phyloP scores from a whole-genome alignment of 352 stramenopile species.

The Phytophthora boehmeriae region DNA sequence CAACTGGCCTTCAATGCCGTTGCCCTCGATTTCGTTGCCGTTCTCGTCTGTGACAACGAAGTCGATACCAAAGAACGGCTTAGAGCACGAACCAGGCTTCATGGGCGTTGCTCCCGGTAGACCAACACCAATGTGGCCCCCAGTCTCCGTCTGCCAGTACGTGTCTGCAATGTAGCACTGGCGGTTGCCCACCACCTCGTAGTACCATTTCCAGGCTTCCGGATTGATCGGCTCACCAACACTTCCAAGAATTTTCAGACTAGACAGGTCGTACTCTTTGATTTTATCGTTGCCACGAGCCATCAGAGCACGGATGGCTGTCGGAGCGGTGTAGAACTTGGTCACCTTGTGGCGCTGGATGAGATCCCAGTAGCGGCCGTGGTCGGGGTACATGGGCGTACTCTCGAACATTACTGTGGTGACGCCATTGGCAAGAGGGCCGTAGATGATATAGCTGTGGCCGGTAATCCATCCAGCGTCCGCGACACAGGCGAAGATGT shows the following conservation, averaged over 20 bases:
- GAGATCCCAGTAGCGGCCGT: constrained; percentile 96
- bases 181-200: constrained; percentile 86
- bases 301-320: constrained; percentile 98
- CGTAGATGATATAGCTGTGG: constrained; percentile 98
- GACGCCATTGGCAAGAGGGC: constrained; percentile 93
- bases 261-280: constrained; percentile 64
- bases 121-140: constrained; percentile 94
- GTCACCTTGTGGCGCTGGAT: constrained; percentile 97
- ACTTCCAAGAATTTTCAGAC: constrained; percentile 94
- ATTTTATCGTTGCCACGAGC: constrained; percentile 92
- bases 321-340: constrained; percentile 94
- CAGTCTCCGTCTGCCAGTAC: constrained; percentile 98
- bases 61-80: constrained; percentile 97
- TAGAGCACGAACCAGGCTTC: constrained; percentile 93
- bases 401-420: constrained; percentile 99
- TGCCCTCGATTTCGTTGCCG: constrained; percentile 88
- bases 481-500: constrained; percentile 95
- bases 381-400: constrained; percentile 96
- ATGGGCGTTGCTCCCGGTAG: constrained; percentile 89
- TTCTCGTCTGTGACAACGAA: constrained; percentile 77
- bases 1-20: constrained; percentile 92
- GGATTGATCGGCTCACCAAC: constrained; percentile 99
- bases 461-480: constrained; percentile 98
- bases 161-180: constrained; percentile 95
- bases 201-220: constrained; percentile 97